Conservation (phyloP, 2,329 filamentous ascomycete species). For the Cladophialophora yegresii region DNA sequence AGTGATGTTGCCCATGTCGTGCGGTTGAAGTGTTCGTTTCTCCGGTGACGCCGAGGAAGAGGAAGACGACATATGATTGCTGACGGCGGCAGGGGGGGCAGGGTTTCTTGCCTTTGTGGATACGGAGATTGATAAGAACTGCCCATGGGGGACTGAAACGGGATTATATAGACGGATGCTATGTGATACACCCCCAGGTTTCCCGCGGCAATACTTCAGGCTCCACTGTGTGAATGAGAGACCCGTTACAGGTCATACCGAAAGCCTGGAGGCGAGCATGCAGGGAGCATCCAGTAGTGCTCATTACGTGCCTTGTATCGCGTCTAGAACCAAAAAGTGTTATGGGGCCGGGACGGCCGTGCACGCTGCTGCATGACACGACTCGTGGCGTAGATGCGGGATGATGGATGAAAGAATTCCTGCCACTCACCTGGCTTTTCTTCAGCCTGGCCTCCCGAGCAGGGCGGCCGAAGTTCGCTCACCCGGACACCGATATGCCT, state of each 20-base stretch:
- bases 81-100: slow-evolving; percentile 9
- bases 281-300: slow-evolving; percentile 2
- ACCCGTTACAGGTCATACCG: slow-evolving; percentile 12
- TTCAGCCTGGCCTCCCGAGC: neutral
- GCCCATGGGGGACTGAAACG: slow-evolving; percentile 21
- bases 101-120: slow-evolving; percentile 19
- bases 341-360: slow-evolving; percentile 9
- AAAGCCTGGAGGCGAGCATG: slow-evolving; percentile 13
- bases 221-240: slow-evolving; percentile 9
- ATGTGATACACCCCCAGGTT: slow-evolving; percentile 14
- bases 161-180: slow-evolving; percentile 26
- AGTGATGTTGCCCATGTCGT: slow-evolving; percentile 23
- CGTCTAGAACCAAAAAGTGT: slow-evolving; percentile 23
- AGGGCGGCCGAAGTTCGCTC: slow-evolving; percentile 8
- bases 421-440: slow-evolving; percentile 12
- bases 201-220: slow-evolving; percentile 13
- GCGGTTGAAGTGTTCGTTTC: slow-evolving; percentile 12
- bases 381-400: slow-evolving; percentile 6
- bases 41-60: slow-evolving; percentile 21
- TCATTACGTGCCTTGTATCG: slow-evolving; percentile 15
- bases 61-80: slow-evolving; percentile 21
- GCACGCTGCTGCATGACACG: slow-evolving; percentile 1
- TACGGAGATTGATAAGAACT: slow-evolving; percentile 20
- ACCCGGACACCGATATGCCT: slow-evolving; percentile 4
- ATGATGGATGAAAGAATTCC: slow-evolving; percentile 6